Percentiles rank a stretch among this genome's conserved stretches.
phyloP scores from a whole-genome alignment of 2,329 filamentous ascomycete genomes.

The Stylonectria norvegica region DNA sequence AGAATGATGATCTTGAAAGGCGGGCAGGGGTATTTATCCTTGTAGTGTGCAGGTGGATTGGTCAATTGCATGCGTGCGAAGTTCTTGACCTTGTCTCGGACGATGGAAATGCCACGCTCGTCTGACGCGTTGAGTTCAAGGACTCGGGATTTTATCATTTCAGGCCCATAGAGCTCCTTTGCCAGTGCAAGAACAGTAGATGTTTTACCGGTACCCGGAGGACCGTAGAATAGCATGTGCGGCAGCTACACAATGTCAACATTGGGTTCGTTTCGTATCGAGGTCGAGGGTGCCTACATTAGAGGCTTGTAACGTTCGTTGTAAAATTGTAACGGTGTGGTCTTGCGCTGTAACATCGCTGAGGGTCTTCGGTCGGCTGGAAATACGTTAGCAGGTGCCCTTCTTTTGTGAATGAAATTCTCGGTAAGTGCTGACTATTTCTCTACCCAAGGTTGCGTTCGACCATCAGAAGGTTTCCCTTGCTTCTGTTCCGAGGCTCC shows the following conservation, averaged over 20 bases:
- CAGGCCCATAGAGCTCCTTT: constrained; percentile 94
- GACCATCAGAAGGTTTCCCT: constrained; percentile 57
- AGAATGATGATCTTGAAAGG: constrained; percentile 99
- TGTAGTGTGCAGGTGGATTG: constrained; percentile 68
- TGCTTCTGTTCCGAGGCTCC: constrained; percentile 61
- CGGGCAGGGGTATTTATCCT: constrained; percentile 79
- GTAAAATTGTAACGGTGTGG: constrained; percentile 89
- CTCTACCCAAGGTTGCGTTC: constrained; percentile 91
- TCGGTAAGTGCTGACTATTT: constrained; percentile 74
- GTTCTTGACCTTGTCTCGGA: constrained; percentile 96
- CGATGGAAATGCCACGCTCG: constrained; percentile 94
- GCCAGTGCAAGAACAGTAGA: constrained; percentile 95
- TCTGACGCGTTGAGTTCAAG: constrained; percentile 99
- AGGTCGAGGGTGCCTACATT: constrained; percentile 57
- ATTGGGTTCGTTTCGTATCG: constrained; percentile 1
- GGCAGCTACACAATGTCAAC: constrained; percentile 57
- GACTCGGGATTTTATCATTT: constrained; percentile 89
- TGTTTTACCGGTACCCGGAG: constrained; percentile 95
- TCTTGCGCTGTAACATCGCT: constrained; percentile 96
- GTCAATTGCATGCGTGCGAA: constrained; percentile 95
- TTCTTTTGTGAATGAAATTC: background rate
- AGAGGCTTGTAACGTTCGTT: constrained; percentile 87
- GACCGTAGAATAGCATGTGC: constrained; percentile 99
- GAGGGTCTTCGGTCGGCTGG: constrained; percentile 86
- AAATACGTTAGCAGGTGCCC: constrained; percentile 8